Evolutionary conservation across 2,329 filamentous ascomycete species (phyloP).

Genomic region (Scopulariopsis brevicaulis): DNA sequence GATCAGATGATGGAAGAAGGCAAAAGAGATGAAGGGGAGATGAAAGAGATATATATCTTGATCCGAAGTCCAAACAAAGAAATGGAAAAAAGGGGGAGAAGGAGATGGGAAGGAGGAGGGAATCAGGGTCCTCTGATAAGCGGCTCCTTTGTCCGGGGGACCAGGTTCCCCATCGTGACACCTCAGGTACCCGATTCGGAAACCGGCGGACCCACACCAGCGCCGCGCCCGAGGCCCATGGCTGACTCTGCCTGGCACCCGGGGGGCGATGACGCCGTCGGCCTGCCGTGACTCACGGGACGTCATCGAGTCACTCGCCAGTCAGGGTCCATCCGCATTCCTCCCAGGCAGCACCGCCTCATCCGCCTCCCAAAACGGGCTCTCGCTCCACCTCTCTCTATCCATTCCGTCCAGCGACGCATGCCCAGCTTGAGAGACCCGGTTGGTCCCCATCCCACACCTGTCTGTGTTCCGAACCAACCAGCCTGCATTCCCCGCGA

Average conservation of each 20-base stretch:
- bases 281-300: conserved; percentile 4
- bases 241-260: neutral
- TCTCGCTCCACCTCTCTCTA: too few species aligned
- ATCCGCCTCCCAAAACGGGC: neutral
- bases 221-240: neutral
- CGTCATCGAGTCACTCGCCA: neutral
- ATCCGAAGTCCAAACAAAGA: neutral
- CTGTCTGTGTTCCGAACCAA: neutral
- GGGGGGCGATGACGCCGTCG: conserved; percentile 1
- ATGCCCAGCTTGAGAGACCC: neutral
- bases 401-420: neutral
- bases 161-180: conserved; percentile 1
- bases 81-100: neutral
- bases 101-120: neutral
- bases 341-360: neutral
- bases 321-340: neutral
- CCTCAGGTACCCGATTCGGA: neutral
- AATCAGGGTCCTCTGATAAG: neutral
- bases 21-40: neutral
- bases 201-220: neutral
- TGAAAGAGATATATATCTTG: neutral
- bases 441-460: neutral
- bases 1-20: neutral
- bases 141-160: neutral
- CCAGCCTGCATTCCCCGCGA: neutral